Conservation (phyloP, 441 rosid genomes). For the Pelargonium hybrid region DNA sequence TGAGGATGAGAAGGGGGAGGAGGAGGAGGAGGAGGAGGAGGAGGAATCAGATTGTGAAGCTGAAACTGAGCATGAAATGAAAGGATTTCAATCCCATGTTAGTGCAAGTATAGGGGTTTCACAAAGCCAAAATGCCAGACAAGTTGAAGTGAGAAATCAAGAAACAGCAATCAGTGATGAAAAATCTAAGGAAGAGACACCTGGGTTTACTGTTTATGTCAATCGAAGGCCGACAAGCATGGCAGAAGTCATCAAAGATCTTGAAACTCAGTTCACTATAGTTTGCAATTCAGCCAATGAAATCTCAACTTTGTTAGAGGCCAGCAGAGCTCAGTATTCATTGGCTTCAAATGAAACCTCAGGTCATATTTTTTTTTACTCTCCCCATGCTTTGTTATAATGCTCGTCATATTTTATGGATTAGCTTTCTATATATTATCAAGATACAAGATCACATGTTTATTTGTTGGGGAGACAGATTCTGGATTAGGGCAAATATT, state of each 20-base stretch:
- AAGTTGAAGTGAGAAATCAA: conserved; percentile 46
- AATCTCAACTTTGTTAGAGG: conserved; percentile 71
- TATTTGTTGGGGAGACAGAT: no score
- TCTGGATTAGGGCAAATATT: no score
- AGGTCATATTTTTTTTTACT: conserved; percentile 26
- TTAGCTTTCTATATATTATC: no score
- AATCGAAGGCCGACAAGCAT: conserved; percentile 87
- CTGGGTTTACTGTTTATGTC: conserved; percentile 85
- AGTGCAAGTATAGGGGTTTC: conserved; percentile 35
- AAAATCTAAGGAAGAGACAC: conserved; percentile 42
- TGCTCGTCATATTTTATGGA: not conserved
- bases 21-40: conserved; percentile 23
- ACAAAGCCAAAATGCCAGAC: conserved; percentile 36
- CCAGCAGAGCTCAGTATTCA: conserved; percentile 58
- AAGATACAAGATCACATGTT: no score
- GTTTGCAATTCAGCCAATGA: conserved; percentile 63
- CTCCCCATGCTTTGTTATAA: not conserved
- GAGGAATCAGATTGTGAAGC: conserved; percentile 25
- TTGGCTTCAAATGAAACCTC: conserved; percentile 51
- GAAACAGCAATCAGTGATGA: conserved; percentile 40
- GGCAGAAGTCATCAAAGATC: conserved; percentile 87
- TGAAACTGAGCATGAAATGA: conserved; percentile 29
- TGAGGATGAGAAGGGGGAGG: conserved; percentile 33
- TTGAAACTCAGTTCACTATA: conserved; percentile 62
- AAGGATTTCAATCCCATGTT: conserved; percentile 32